A percentile compares a stretch with the other conserved stretches of the same genome.
These are phyloP conservation scores for Dothistroma septosporum DNA, from an alignment of 2,329 filamentous ascomycete species.

Conservation along the genomic window DNA sequence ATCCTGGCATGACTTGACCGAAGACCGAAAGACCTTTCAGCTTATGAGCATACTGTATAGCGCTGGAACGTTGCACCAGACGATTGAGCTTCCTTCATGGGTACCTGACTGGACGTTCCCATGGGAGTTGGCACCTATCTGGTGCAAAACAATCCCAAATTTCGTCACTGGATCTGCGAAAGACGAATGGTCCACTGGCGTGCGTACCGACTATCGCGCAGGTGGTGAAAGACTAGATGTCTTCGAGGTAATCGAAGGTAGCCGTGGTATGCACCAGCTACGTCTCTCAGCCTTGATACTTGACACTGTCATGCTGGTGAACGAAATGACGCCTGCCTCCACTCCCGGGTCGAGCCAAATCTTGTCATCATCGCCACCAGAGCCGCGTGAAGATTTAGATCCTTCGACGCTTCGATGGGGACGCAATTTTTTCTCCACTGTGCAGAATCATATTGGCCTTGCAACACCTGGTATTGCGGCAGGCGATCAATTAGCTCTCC, in stretches of 20 bases:
- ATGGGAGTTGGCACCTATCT: slow-evolving; percentile 31
- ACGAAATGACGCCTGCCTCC: slow-evolving; percentile 25
- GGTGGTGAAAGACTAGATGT: slow-evolving; percentile 25
- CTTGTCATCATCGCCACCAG: slow-evolving; percentile 10
- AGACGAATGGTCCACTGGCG: slow-evolving; percentile 26
- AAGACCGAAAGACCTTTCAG: slow-evolving; percentile 26
- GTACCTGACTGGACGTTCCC: slow-evolving; percentile 33
- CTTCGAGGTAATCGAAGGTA: slow-evolving; percentile 26
- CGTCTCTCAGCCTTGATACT: slow-evolving; percentile 27
- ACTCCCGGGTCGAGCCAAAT: slow-evolving; percentile 20
- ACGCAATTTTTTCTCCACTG: slow-evolving; percentile 27
- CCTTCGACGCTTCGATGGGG: slow-evolving; percentile 24
- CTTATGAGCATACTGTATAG: slow-evolving; percentile 33
- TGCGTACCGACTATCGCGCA: slow-evolving; percentile 27
- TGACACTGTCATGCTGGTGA: slow-evolving; percentile 23
- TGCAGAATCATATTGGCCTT: slow-evolving; percentile 24
- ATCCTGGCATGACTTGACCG: slow-evolving; percentile 22
- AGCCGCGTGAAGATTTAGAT: slow-evolving; percentile 9
- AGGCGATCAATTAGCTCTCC: slow-evolving; percentile 25
- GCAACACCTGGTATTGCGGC: slow-evolving; percentile 25
- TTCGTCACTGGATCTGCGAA: slow-evolving; percentile 18
- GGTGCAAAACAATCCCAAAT: slow-evolving; percentile 26
- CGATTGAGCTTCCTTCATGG: slow-evolving; percentile 33
- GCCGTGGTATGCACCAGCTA: slow-evolving; percentile 16
- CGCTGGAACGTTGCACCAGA: slow-evolving; percentile 30